These are phyloP conservation scores for Colletotrichum sojae DNA, from an alignment of 2,329 filamentous ascomycete genomes.

Conservation along the genomic window DNA sequence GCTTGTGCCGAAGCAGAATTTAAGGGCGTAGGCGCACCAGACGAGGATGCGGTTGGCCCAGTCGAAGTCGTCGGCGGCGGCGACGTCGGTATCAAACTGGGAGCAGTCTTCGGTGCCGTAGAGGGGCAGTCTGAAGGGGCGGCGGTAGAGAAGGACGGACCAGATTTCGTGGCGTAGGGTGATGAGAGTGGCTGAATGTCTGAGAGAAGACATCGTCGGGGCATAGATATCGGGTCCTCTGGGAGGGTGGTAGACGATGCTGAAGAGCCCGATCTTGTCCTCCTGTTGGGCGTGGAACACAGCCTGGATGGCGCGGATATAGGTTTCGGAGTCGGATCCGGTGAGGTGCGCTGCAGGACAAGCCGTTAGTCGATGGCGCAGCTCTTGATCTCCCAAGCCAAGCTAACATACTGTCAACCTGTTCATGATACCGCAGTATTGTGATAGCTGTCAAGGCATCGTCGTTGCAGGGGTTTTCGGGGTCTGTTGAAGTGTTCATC, in stretches of 20 bases:
- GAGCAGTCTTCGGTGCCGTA: slow-evolving; percentile 23
- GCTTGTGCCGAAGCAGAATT: slow-evolving; percentile 68
- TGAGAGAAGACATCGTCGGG: slow-evolving; percentile 10
- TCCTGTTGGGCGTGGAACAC: slow-evolving; percentile 25
- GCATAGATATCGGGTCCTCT: slow-evolving; percentile 18
- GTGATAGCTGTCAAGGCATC: slow-evolving; percentile 23
- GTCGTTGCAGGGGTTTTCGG: slow-evolving; percentile 23
- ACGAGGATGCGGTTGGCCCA: slow-evolving; percentile 75
- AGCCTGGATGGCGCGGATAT: slow-evolving; percentile 26
- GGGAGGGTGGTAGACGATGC: slow-evolving; percentile 11
- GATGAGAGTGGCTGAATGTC: slow-evolving; percentile 18
- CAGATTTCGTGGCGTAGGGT: slow-evolving; percentile 26
- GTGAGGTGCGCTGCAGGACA: slow-evolving; percentile 4
- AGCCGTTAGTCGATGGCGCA: background rate
- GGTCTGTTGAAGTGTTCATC: slow-evolving; percentile 21
- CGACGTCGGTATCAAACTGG: slow-evolving; percentile 7
- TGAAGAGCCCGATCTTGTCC: slow-evolving; percentile 16
- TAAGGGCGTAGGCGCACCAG: slow-evolving; percentile 74
- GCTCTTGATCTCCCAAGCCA: background rate
- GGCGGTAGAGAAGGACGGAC: slow-evolving; percentile 29
- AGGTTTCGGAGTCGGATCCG: slow-evolving; percentile 22
- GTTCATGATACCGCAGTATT: slow-evolving; percentile 23
- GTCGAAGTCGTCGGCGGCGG: slow-evolving; percentile 61
- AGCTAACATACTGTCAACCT: slow-evolving; percentile 18
- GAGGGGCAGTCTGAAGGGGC: slow-evolving; percentile 20